phyloP scores from a whole-genome alignment of 768 basidiomycete genomes.

The Boletus rex-veris region DNA sequence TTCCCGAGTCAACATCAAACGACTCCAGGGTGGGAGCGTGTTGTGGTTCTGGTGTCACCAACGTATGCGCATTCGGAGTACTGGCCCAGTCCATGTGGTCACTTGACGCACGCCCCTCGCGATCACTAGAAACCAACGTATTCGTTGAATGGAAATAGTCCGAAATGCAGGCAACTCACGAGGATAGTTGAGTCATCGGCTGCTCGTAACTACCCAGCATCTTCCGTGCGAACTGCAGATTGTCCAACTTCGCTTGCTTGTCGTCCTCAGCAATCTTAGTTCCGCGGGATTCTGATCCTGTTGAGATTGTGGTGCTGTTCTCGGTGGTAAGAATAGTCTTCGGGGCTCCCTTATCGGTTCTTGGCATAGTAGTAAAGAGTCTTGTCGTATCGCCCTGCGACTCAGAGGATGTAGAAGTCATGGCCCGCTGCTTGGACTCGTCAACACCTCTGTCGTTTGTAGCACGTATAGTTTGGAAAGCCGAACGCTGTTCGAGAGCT shows the following conservation, averaged over 20 bases:
- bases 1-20: background rate
- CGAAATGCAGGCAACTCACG: slow-evolving; percentile 1
- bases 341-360: too few relatives aligned
- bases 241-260: background rate
- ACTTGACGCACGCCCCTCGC: background rate
- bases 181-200: background rate
- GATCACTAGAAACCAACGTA: background rate
- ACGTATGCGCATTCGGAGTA: background rate
- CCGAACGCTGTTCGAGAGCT: background rate
- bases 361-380: too few relatives aligned
- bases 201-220: background rate
- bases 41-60: background rate
- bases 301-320: too few relatives aligned
- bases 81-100: background rate
- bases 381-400: too few relatives aligned
- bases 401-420: background rate
- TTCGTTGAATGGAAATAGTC: background rate
- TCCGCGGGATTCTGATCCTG: background rate
- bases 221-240: background rate
- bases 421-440: background rate
- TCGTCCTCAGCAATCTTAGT: background rate
- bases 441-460: background rate
- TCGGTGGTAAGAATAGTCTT: too few relatives aligned
- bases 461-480: background rate
- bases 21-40: background rate